These are phyloP conservation scores for Corymbia maculata DNA, from an alignment of 345 rosid genomes.

Conservation along the genomic window DNA sequence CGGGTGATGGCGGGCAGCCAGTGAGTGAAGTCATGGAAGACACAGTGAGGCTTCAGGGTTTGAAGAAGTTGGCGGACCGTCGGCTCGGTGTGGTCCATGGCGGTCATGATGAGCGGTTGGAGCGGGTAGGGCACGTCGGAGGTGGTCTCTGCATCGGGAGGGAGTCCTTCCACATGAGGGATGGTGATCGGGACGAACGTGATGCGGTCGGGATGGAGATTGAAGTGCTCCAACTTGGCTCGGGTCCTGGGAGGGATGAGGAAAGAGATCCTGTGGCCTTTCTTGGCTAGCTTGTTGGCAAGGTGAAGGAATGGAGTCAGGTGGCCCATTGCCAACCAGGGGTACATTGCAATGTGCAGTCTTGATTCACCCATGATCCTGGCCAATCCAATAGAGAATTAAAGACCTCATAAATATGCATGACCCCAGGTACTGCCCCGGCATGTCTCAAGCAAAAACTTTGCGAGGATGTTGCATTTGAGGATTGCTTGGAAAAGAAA, in stretches of 20 bases:
- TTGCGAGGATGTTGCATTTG: background rate
- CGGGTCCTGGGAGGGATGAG: slow-evolving; percentile 32
- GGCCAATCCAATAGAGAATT: background rate
- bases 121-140: slow-evolving; percentile 8
- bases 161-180: slow-evolving; percentile 33
- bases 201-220: slow-evolving; percentile 23
- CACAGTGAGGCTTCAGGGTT: slow-evolving; percentile 12
- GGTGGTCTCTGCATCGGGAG: slow-evolving; percentile 16
- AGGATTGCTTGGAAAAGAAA: background rate
- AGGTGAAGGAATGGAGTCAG: slow-evolving; percentile 49
- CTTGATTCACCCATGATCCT: background rate
- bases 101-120: slow-evolving; percentile 10
- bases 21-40: slow-evolving; percentile 26
- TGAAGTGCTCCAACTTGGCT: slow-evolving; percentile 15
- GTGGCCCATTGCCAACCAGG: slow-evolving; percentile 55
- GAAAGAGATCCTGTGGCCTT: slow-evolving; percentile 37
- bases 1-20: slow-evolving; percentile 20
- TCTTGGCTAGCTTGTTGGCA: slow-evolving; percentile 43
- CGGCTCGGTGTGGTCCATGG: slow-evolving; percentile 16
- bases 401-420: background rate
- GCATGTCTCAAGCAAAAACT: background rate
- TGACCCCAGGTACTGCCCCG: background rate
- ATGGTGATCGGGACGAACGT: slow-evolving; percentile 20
- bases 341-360: slow-evolving; percentile 41
- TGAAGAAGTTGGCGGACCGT: background rate